phyloP scores from a whole-genome alignment of 768 basidiomycete genomes.

The Clathrus columnatus region DNA sequence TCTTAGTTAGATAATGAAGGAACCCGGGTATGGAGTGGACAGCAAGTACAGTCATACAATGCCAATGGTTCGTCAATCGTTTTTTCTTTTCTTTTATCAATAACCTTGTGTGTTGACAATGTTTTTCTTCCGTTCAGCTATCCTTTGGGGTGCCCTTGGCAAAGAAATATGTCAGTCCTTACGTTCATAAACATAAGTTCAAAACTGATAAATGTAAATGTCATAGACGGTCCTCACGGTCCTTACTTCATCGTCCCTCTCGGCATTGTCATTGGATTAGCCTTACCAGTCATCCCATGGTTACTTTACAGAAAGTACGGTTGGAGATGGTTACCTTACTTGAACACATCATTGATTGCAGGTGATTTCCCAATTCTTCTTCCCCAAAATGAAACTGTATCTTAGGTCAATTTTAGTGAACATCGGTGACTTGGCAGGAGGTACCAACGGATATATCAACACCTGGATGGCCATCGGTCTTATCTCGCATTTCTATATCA shows the following conservation, averaged over 20 bases:
- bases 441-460: not conserved
- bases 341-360: constrained; percentile 17
- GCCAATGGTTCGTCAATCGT: not conserved
- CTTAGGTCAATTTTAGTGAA: not conserved
- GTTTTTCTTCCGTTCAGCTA: not conserved
- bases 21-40: not conserved
- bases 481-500: constrained; percentile 49
- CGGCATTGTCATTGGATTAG: constrained; percentile 44
- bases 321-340: not conserved
- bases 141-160: not conserved
- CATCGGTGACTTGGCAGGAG: not conserved
- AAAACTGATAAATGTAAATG: not conserved
- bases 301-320: constrained; percentile 25
- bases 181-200: not conserved
- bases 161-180: not conserved
- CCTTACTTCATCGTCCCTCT: constrained; percentile 51
- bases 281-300: constrained; percentile 44
- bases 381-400: no score
- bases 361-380: constrained; percentile 27
- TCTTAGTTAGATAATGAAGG: not conserved
- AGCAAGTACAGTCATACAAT: not conserved
- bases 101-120: not conserved
- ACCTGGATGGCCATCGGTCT: constrained; percentile 31
- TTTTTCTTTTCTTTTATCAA: not conserved
- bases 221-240: constrained; percentile 30